phyloP scores from a whole-genome alignment of 1,139 yeast species.

The Sugiyamaella paludigena region DNA sequence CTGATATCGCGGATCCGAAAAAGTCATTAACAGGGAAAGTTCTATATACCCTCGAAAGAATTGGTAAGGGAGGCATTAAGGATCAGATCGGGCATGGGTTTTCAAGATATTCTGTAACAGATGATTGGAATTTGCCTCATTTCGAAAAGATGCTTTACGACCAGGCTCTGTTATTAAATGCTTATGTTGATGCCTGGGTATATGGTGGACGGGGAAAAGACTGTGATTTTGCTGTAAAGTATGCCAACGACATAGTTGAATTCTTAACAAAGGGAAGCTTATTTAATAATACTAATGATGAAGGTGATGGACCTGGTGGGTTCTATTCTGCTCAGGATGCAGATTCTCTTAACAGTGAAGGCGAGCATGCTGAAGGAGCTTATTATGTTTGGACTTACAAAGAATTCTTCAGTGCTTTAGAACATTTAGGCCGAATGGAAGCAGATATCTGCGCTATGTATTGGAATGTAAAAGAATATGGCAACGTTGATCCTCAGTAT shows the following conservation, averaged over 20 bases:
- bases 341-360: conserved; percentile 31
- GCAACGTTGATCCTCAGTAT: conserved; percentile 38
- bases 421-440: conserved; percentile 26
- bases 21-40: conserved; percentile 13
- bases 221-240: conserved; percentile 19
- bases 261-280: conserved; percentile 33
- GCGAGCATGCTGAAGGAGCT: conserved; percentile 37
- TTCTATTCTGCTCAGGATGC: conserved; percentile 40
- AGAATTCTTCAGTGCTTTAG: conserved; percentile 37
- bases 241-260: conserved; percentile 31
- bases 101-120: conserved; percentile 41
- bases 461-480: conserved; percentile 39
- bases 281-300: conserved; percentile 14
- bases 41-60: conserved; percentile 31
- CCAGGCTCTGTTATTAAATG: conserved; percentile 38
- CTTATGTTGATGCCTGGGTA: conserved; percentile 35
- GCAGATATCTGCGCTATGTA: conserved; percentile 40
- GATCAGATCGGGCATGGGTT: conserved; percentile 42
- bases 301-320: conserved; percentile 28
- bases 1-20: not conserved
- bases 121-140: conserved; percentile 43
- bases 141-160: conserved; percentile 43
- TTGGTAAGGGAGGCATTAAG: conserved; percentile 40
- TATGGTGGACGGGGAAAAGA: conserved; percentile 16
- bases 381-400: conserved; percentile 39